A percentile compares a stretch with the other conserved stretches of the same genome.
Conservation (phyloP, 2,329 filamentous ascomycete species). For the Drechmeria coniospora region DNA sequence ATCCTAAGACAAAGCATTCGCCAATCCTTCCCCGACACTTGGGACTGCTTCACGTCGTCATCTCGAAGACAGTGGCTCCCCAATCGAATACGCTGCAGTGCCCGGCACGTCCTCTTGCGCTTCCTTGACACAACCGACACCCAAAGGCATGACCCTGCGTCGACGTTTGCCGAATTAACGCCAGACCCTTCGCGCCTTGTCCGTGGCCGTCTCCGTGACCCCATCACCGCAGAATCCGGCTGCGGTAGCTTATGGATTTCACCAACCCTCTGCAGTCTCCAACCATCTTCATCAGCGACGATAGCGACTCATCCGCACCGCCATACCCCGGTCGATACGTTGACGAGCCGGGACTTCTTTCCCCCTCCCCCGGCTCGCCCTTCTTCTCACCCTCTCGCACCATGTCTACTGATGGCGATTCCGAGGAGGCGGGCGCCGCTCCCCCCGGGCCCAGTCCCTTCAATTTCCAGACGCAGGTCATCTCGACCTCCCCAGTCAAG, state of each 20-base stretch:
- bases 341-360: neutral
- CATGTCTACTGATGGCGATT: conserved; percentile 7
- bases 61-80: too few relatives aligned
- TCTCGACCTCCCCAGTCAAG: conserved; percentile 62
- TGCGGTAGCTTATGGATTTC: conserved; percentile 6
- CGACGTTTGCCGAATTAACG: too few relatives aligned
- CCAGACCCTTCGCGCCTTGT: too few relatives aligned
- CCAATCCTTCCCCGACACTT: too few relatives aligned
- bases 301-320: conserved; percentile 6
- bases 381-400: conserved; percentile 5
- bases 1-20: too few relatives aligned
- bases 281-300: conserved; percentile 8
- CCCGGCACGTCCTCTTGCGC: too few relatives aligned
- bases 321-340: neutral
- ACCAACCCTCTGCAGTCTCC: conserved; percentile 1
- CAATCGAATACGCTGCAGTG: too few relatives aligned
- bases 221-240: neutral
- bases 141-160: too few relatives aligned
- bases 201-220: too few relatives aligned
- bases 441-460: conserved; percentile 51
- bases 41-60: too few relatives aligned
- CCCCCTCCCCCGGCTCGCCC: neutral
- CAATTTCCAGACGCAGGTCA: conserved; percentile 80
- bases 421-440: conserved; percentile 2
- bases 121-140: too few relatives aligned